Percentiles rank a stretch among this genome's conserved stretches.
These are phyloP conservation scores for Hortiboletus rubellus DNA, from an alignment of 1,284 basidiomycete species.

Conservation along the genomic window DNA sequence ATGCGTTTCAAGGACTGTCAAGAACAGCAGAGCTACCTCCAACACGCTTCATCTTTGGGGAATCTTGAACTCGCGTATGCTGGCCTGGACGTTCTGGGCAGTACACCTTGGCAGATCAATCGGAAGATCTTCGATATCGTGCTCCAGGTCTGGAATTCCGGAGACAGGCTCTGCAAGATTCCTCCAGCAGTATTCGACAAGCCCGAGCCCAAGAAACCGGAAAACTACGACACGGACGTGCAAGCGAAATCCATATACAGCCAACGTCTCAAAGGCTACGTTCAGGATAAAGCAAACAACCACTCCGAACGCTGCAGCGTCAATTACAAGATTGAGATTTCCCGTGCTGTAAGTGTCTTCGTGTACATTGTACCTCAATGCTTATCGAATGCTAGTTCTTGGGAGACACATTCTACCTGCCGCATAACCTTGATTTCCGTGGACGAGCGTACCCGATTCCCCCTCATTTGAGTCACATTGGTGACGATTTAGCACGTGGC, in stretches of 20 bases:
- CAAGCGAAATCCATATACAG: constrained; percentile 63
- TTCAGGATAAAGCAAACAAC: constrained; percentile 70
- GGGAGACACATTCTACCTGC: constrained; percentile 87
- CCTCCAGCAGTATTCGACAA: constrained; percentile 65
- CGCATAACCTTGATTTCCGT: constrained; percentile 98
- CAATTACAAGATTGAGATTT: constrained; percentile 98
- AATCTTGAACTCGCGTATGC: constrained; percentile 86
- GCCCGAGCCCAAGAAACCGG: constrained; percentile 66
- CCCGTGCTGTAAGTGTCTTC: constrained; percentile 68
- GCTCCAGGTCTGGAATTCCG: constrained; percentile 82
- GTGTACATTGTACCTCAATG: background rate
- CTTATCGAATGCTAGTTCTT: constrained; percentile 57
- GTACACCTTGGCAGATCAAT: constrained; percentile 93
- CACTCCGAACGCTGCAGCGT: constrained; percentile 92
- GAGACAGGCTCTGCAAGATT: constrained; percentile 73
- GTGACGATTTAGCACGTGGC: constrained; percentile 92
- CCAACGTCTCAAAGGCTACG: constrained; percentile 58
- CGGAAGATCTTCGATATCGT: constrained; percentile 72
- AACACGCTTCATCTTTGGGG: constrained; percentile 72
- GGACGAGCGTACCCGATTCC: constrained; percentile 98
- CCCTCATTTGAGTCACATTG: constrained; percentile 94
- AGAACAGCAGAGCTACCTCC: constrained; percentile 85
- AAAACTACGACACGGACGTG: constrained; percentile 65
- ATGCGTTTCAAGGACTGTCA: constrained; percentile 94
- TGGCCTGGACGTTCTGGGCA: constrained; percentile 88